Percentiles rank a stretch among this genome's conserved stretches.
Evolutionary conservation across 768 basidiomycete species (phyloP).

Genomic region (Exidia glandulosa): DNA sequence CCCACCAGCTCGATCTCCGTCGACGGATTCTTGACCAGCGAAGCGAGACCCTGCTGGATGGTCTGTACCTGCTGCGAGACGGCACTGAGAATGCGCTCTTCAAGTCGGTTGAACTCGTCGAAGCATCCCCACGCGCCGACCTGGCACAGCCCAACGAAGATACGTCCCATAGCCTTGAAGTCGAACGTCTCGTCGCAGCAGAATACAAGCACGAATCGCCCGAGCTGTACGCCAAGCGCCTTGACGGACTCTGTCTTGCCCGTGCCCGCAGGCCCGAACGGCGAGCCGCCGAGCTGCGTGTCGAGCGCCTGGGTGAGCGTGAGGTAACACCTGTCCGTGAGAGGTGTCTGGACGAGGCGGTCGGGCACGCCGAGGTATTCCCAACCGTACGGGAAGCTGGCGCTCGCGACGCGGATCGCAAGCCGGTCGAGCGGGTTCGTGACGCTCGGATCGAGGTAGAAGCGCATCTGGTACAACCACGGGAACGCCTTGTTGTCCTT

Average conservation of each 20-base stretch:
- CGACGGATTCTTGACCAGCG: conserved; percentile 70
- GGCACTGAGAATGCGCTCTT: conserved; percentile 94
- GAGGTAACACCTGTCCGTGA: conserved; percentile 94
- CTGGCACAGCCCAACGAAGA: conserved; percentile 96
- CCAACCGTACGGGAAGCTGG: conserved; percentile 93
- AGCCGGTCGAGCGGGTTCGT: conserved; percentile 74
- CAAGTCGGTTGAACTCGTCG: conserved; percentile 95
- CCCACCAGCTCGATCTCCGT: conserved; percentile 93
- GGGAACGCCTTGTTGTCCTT: conserved; percentile 62
- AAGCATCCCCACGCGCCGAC: conserved; percentile 99
- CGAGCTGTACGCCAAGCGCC: conserved; percentile 92
- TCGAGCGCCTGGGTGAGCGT: conserved; percentile 93
- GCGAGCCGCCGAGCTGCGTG: conserved; percentile 90
- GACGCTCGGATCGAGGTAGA: conserved; percentile 68
- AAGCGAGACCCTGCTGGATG: conserved; percentile 91
- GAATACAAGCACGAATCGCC: conserved; percentile 99
- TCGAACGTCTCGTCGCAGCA: conserved; percentile 99
- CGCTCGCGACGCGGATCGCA: conserved; percentile 77
- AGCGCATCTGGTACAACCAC: conserved; percentile 98
- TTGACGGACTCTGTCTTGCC: conserved; percentile 99
- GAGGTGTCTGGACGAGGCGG: conserved; percentile 92
- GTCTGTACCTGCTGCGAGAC: conserved; percentile 99
- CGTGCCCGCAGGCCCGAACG: conserved; percentile 97
- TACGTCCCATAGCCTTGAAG: conserved; percentile 99
- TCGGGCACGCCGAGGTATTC: conserved; percentile 97